Conservation (phyloP, 768 basidiomycete species). For the Roridomyces roridus region DNA sequence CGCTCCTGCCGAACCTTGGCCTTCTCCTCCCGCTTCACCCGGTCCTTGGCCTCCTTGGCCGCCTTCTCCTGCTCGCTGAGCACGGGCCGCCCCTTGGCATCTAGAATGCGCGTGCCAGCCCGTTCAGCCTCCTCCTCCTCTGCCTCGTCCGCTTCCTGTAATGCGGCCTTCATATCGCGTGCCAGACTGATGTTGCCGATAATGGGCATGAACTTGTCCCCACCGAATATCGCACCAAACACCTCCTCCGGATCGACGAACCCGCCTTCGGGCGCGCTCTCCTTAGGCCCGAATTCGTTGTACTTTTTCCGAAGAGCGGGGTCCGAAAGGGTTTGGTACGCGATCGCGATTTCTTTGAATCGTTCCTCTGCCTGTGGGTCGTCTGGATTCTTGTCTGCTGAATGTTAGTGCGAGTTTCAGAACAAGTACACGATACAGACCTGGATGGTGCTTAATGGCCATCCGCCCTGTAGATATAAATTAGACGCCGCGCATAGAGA, state of each 20-base stretch:
- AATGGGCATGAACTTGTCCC: constrained; percentile 84
- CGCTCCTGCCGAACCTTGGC: constrained; percentile 80
- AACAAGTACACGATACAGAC: no score
- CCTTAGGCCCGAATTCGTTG: constrained; percentile 90
- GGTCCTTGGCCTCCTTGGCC: constrained; percentile 74
- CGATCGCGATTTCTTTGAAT: constrained; percentile 92
- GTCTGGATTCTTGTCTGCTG: no score
- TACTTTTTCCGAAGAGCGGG: constrained; percentile 79
- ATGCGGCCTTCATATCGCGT: constrained; percentile 89
- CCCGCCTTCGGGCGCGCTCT: constrained; percentile 82
- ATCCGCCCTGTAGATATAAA: constrained; percentile 59
- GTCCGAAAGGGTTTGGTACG: constrained; percentile 87
- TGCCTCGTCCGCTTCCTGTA: constrained; percentile 85
- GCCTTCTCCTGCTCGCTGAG: constrained; percentile 75
- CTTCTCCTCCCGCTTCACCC: constrained; percentile 77
- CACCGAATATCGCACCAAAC: constrained; percentile 87
- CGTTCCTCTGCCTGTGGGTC: constrained; percentile 82
- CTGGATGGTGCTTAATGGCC: constrained; percentile 91
- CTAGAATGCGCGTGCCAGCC: constrained; percentile 61
- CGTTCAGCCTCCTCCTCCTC: constrained; percentile 57
- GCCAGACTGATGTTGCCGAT: constrained; percentile 90
- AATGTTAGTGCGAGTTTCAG: no score
- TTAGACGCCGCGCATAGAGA: background rate
- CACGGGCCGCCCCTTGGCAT: constrained; percentile 57
- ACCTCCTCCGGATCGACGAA: constrained; percentile 88